Percentiles rank a stretch among this genome's conserved stretches.
These are phyloP conservation scores for Leishmania arabica DNA, from an alignment of 208 protist species.

Conservation along the genomic window DNA sequence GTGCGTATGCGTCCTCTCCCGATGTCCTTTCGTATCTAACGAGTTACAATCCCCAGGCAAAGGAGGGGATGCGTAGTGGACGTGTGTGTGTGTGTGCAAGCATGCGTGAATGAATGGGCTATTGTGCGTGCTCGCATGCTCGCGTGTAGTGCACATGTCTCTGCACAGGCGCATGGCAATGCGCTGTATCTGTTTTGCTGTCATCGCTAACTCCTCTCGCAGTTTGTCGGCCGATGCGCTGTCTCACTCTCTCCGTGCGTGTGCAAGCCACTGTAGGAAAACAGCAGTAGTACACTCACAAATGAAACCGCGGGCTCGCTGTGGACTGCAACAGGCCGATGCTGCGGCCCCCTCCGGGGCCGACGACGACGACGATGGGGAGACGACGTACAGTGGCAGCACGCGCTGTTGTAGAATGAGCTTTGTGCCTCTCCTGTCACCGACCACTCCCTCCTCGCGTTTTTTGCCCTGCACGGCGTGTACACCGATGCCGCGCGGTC, in stretches of 20 bases:
- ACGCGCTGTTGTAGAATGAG: background rate
- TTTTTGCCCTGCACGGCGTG: background rate
- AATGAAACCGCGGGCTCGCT: background rate
- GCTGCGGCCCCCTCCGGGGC: background rate
- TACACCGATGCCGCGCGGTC: background rate
- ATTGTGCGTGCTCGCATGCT: background rate
- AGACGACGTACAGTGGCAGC: background rate
- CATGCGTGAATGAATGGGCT: background rate
- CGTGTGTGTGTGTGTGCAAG: background rate
- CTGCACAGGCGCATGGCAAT: background rate
- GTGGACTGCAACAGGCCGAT: background rate
- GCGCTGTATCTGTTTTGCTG: background rate
- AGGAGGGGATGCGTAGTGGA: background rate
- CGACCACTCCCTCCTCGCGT: background rate
- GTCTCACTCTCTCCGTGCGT: background rate
- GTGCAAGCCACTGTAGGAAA: background rate
- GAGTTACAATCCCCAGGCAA: background rate
- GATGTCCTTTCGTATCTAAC: conserved; percentile 7
- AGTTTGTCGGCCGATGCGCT: background rate
- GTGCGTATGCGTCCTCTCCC: conserved; percentile 1
- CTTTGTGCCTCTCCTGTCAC: background rate
- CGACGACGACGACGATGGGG: background rate
- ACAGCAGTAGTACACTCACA: background rate
- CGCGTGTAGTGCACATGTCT: background rate
- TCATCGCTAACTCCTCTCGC: background rate